A percentile compares a stretch with the other conserved stretches of the same genome.
phyloP scores from a whole-genome alignment of 345 rosid species.

The Luvunga scandens region DNA sequence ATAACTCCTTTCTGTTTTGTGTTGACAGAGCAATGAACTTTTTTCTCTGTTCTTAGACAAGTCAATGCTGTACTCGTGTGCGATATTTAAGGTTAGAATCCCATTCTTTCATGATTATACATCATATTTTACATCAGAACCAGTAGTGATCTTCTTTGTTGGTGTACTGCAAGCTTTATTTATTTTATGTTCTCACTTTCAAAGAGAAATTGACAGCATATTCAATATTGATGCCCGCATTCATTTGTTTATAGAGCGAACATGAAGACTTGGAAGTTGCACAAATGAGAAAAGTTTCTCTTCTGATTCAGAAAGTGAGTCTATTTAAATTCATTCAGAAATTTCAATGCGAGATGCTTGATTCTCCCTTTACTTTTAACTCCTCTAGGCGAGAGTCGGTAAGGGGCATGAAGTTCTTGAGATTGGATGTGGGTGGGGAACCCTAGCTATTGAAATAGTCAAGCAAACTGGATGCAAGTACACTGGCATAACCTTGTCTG shows the following conservation, averaged over 20 bases:
- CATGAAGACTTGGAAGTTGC: constrained; percentile 71
- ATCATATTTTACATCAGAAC: not conserved
- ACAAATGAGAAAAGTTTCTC: constrained; percentile 71
- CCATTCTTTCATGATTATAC: not conserved
- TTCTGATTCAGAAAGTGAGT: constrained; percentile 70
- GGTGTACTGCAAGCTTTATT: not conserved
- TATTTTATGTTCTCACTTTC: not conserved
- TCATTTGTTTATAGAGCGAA: constrained; percentile 33
- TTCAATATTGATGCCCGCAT: not conserved
- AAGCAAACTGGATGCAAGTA: constrained; percentile 82
- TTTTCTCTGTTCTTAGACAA: constrained; percentile 83
- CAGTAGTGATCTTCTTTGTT: constrained; percentile 1
- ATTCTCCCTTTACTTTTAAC: not conserved
- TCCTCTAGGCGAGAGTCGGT: constrained; percentile 53
- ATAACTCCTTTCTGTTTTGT: constrained; percentile 1
- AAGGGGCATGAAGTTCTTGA: constrained; percentile 74
- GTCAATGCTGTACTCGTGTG: constrained; percentile 87
- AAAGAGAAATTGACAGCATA: not conserved
- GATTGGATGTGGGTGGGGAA: constrained; percentile 96
- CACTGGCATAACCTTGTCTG: constrained; percentile 78
- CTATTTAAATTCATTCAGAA: not conserved
- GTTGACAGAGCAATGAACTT: constrained; percentile 71
- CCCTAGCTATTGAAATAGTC: constrained; percentile 86
- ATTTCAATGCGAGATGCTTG: not conserved
- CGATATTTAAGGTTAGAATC: constrained; percentile 66